phyloP scores from a whole-genome alignment of 2,329 filamentous ascomycete genomes.

The Monosporascus sp. region DNA sequence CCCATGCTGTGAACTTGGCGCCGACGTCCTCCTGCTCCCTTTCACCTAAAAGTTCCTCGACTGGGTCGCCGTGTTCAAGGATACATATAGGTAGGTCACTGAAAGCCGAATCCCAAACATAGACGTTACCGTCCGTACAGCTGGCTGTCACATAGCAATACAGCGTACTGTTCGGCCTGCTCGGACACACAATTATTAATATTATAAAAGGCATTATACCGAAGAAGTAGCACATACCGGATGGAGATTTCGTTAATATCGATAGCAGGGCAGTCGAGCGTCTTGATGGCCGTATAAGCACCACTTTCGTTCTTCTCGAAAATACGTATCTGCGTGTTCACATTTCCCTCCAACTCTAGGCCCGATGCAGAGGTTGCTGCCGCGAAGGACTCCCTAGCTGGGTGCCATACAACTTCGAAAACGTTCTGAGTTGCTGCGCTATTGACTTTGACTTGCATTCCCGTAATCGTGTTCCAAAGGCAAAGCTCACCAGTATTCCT shows the following conservation, averaged over 20 bases:
- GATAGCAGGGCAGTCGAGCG: constrained; percentile 52
- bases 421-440: constrained; percentile 54
- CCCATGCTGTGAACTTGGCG: constrained; percentile 61
- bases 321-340: constrained; percentile 53
- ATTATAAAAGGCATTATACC: too few species aligned
- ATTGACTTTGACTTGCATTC: constrained; percentile 40
- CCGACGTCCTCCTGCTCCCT: constrained; percentile 54
- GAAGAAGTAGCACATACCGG: constrained; percentile 29
- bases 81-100: constrained; percentile 52
- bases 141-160: constrained; percentile 54
- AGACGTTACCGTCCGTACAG: constrained; percentile 57
- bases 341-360: constrained; percentile 35
- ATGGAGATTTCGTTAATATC: constrained; percentile 61
- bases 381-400: constrained; percentile 46
- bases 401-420: constrained; percentile 62
- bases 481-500: constrained; percentile 54
- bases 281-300: constrained; percentile 43
- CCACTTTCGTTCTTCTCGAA: constrained; percentile 34
- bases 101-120: constrained; percentile 57
- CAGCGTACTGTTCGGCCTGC: constrained; percentile 43
- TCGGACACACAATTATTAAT: neutral
- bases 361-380: constrained; percentile 51
- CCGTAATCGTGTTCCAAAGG: constrained; percentile 48
- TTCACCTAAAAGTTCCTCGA: constrained; percentile 35
- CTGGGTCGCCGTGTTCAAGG: constrained; percentile 44